phyloP scores from a whole-genome alignment of 208 protist genomes.

The Leishmania arabica region DNA sequence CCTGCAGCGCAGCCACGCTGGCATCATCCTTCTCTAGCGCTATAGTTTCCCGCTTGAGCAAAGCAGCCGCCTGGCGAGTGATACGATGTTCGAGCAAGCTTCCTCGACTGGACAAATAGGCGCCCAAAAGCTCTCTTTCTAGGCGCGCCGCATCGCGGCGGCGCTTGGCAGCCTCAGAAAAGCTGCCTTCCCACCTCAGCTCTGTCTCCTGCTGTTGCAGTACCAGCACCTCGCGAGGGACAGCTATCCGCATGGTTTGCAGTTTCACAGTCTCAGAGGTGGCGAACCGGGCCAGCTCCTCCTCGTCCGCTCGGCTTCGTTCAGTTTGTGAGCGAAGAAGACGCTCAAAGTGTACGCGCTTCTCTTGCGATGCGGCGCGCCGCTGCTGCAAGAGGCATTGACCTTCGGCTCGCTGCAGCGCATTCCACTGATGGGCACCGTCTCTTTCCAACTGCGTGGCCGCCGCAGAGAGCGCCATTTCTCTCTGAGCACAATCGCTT shows the following conservation, averaged over 20 bases:
- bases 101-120: constrained; percentile 2
- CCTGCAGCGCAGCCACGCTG: constrained; percentile 15
- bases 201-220: constrained; percentile 40
- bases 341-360: constrained; percentile 24
- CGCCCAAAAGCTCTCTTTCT: constrained; percentile 8
- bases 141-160: constrained; percentile 23
- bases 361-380: constrained; percentile 1
- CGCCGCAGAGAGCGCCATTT: constrained; percentile 13
- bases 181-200: constrained; percentile 34
- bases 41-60: constrained; percentile 17
- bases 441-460: constrained; percentile 42
- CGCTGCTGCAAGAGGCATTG: constrained; percentile 23
- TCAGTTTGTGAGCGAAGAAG: constrained; percentile 40
- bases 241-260: constrained; percentile 37
- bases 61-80: constrained; percentile 3
- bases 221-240: constrained; percentile 27
- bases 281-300: constrained; percentile 48
- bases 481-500: constrained; percentile 9
- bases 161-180: constrained; percentile 35
- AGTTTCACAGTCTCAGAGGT: constrained; percentile 27
- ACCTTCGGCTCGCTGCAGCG: constrained; percentile 46
- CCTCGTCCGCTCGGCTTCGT: constrained; percentile 37
- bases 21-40: constrained; percentile 25
- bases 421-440: constrained; percentile 56
- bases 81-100: constrained; percentile 26